Conservation (phyloP, 1,284 basidiomycete species). For the Rhodotorula sp. region DNA sequence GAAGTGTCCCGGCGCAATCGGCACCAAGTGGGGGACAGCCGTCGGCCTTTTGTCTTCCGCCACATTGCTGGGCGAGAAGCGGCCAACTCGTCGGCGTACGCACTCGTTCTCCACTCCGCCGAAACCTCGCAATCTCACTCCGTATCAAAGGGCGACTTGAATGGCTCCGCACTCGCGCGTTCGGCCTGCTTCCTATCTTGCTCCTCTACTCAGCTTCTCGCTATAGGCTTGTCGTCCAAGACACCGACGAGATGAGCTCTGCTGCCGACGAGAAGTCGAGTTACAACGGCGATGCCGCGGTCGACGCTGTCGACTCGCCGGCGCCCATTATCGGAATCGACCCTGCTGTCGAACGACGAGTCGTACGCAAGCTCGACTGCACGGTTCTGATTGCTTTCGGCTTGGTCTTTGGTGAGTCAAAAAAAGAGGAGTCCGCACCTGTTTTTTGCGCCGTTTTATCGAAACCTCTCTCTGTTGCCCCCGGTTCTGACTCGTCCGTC, state of each 20-base stretch:
- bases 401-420: neutral
- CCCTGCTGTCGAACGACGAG: constrained; percentile 23
- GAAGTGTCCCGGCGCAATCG: too few relatives aligned
- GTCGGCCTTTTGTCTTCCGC: neutral
- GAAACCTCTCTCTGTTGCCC: neutral
- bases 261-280: constrained; percentile 3
- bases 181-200: too few relatives aligned
- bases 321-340: constrained; percentile 13
- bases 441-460: neutral
- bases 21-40: neutral
- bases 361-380: constrained; percentile 41
- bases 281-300: neutral
- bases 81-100: neutral
- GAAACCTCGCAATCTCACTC: neutral
- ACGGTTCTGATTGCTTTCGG: constrained; percentile 21
- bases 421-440: too few relatives aligned
- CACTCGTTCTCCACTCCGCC: neutral
- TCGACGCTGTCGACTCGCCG: too few relatives aligned
- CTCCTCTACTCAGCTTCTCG: neutral
- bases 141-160: too few relatives aligned
- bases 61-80: neutral
- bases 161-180: too few relatives aligned
- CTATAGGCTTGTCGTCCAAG: neutral
- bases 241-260: neutral
- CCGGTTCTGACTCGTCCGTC: neutral